Evolutionary conservation across 2,329 filamentous ascomycete species (phyloP), one percentile per base, ranked within the genome.

Genomic region (Stromatinia cepivora): DNA sequence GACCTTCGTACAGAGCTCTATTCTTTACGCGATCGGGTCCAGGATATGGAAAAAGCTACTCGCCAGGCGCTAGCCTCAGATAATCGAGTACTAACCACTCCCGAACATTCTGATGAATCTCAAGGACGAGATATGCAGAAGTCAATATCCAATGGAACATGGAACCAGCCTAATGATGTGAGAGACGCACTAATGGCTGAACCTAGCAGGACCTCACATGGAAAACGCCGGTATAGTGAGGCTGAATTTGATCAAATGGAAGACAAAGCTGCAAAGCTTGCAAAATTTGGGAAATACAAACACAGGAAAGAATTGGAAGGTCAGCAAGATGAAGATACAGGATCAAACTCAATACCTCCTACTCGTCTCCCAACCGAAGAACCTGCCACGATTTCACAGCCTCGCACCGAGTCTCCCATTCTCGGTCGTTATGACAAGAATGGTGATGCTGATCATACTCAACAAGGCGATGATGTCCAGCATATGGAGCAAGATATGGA

Each of bases 1-100:
- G 67, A 72, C 17, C 34, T 71, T 36, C 69, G 53, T 28, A 22
- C n/a, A 45, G 67, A 71, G 36, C 22, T 71, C 25, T 22, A 36
- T 52, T 46, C 28, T 39, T 25, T 70, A 10, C 64, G 39, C 50
- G 42, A 31, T 39, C 61, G 67, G 10, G 48, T 71, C 11, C 17
- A 48, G 17, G 17, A 53, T 22, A 39, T 71, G 15, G 67, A 66
- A 46, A 22, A 48, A 31, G 50, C 25, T 7, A n/a, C 20, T 48
- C 58, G 48, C 6, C 25, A 67, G 22, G 10, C 54, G 48, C n/a
- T 50, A 25, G 15, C 11, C 39, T 28, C 64, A 46, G 34, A 10
- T 5, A 15, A 25, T 36, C 65, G 53, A 39, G 31, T 22, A 25
- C n/a, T 42, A 57, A 20, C 52, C 3, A 46, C 57, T n/a, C 56